Percentiles rank a stretch among this genome's conserved stretches.
Conservation (phyloP, 2,329 filamentous ascomycete species). For the Claviceps maximensis region DNA sequence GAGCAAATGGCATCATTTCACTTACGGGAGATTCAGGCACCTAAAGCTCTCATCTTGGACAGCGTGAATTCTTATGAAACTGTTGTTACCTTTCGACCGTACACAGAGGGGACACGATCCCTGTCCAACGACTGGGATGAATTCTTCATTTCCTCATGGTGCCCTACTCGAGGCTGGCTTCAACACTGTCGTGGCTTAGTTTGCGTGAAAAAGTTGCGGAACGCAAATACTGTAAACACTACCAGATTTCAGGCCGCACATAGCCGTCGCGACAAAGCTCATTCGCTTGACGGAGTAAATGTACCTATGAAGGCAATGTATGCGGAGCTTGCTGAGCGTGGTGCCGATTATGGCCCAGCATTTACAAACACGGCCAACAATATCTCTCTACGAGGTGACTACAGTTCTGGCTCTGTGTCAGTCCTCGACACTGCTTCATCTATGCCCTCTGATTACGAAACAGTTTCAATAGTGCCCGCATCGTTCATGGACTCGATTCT, state of each 20-base stretch:
- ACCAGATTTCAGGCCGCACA: neutral
- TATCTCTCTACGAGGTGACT: conserved; percentile 15
- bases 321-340: conserved; percentile 11
- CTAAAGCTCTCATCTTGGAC: conserved; percentile 16
- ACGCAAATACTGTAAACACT: conserved; percentile 11
- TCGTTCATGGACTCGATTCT: conserved; percentile 32
- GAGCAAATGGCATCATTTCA: conserved; percentile 11
- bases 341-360: conserved; percentile 14
- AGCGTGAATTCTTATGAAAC: conserved; percentile 15
- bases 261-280: neutral
- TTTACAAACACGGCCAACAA: conserved; percentile 12
- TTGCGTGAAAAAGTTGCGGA: conserved; percentile 15
- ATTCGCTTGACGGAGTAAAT: neutral
- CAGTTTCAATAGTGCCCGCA: conserved; percentile 29
- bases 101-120: conserved; percentile 15
- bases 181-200: conserved; percentile 44
- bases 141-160: conserved; percentile 44
- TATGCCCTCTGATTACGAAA: conserved; percentile 34
- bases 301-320: conserved; percentile 14
- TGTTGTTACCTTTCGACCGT: conserved; percentile 12
- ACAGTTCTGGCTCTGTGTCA: conserved; percentile 3
- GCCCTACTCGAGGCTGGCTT: conserved; percentile 37
- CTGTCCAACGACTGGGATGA: conserved; percentile 37
- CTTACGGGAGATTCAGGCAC: conserved; percentile 15
- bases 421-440: conserved; percentile 27